These are phyloP conservation scores for Ganoderma leucocontextum DNA, from an alignment of 1,284 basidiomycete species.

Conservation along the genomic window DNA sequence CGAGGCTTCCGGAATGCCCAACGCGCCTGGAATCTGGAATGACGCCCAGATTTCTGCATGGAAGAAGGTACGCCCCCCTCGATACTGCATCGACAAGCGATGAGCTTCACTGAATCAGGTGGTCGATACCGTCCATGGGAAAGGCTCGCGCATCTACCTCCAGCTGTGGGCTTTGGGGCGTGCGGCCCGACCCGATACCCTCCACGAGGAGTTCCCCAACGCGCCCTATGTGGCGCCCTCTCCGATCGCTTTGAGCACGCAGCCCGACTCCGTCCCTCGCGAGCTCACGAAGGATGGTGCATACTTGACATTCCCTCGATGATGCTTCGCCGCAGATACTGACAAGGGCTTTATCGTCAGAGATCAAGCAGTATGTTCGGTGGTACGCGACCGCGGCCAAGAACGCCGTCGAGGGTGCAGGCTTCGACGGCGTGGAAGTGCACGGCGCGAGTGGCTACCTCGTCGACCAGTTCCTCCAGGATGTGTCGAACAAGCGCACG, in stretches of 20 bases:
- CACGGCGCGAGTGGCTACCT: conserved; percentile 48
- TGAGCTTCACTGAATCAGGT: neutral
- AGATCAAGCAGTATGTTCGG: conserved; percentile 52
- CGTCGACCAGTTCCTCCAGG: conserved; percentile 52
- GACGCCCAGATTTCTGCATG: conserved; percentile 54
- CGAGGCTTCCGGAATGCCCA: conserved; percentile 45
- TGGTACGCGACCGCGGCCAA: conserved; percentile 48
- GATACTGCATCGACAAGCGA: neutral
- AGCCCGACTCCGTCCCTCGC: conserved; percentile 26
- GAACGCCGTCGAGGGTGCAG: conserved; percentile 52
- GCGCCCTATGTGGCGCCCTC: conserved; percentile 49
- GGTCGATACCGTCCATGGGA: conserved; percentile 14
- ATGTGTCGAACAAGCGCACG: conserved; percentile 57
- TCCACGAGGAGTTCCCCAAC: conserved; percentile 33
- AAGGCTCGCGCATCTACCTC: conserved; percentile 43
- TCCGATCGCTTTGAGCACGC: conserved; percentile 37
- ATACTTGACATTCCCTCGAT: neutral
- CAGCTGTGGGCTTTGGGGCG: conserved; percentile 59
- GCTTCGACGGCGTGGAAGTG: conserved; percentile 53
- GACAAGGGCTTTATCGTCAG: conserved; percentile 28
- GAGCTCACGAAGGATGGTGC: conserved; percentile 28
- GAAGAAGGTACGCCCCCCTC: conserved; percentile 47
- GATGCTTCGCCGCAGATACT: neutral
- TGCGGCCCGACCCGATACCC: conserved; percentile 41
- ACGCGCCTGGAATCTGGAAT: conserved; percentile 54